Conservation (phyloP, 148 eudicot genomes). For the Rhododendron henanense region DNA sequence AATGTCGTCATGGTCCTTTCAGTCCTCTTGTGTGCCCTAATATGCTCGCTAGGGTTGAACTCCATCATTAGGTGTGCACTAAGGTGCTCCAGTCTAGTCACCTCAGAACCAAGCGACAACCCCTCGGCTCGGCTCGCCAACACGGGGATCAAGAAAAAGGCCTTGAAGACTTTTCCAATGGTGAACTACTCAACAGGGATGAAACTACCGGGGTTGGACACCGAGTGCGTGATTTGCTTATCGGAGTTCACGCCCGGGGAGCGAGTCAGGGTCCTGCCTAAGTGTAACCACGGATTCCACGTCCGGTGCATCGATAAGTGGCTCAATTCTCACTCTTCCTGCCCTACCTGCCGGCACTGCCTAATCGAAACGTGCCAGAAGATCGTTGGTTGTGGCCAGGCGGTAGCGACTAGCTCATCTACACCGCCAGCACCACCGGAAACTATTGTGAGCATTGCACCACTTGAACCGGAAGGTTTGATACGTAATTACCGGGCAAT, state of each 20-base stretch:
- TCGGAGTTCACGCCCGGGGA: constrained; percentile 54
- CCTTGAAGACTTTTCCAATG: constrained; percentile 56
- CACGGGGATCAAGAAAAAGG: constrained; percentile 71
- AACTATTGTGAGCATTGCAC: constrained; percentile 34
- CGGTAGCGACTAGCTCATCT: constrained; percentile 15
- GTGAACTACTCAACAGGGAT: constrained; percentile 43
- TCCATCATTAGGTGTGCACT: constrained; percentile 70
- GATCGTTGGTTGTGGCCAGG: constrained; percentile 37
- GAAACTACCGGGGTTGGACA: constrained; percentile 45
- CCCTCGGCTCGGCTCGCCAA: constrained; percentile 37
- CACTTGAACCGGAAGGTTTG: constrained; percentile 52
- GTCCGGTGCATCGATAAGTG: constrained; percentile 72
- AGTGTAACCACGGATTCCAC: constrained; percentile 84
- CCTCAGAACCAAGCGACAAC: constrained; percentile 26
- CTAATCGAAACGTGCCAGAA: constrained; percentile 63
- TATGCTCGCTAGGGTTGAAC: constrained; percentile 75
- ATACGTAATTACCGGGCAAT: constrained; percentile 32
- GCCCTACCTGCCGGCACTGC: constrained; percentile 80
- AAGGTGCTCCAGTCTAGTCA: constrained; percentile 51
- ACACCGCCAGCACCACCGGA: constrained; percentile 19
- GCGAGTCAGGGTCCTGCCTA: constrained; percentile 53
- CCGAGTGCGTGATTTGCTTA: constrained; percentile 70
- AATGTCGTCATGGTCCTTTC: constrained; percentile 84
- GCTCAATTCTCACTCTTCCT: constrained; percentile 75
- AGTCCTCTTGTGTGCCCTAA: constrained; percentile 78